Evolutionary conservation across 192 early-diverging fungal genomes (phyloP), one percentile per base, ranked within the genome.

Genomic region (Haplosporangium gracile): DNA sequence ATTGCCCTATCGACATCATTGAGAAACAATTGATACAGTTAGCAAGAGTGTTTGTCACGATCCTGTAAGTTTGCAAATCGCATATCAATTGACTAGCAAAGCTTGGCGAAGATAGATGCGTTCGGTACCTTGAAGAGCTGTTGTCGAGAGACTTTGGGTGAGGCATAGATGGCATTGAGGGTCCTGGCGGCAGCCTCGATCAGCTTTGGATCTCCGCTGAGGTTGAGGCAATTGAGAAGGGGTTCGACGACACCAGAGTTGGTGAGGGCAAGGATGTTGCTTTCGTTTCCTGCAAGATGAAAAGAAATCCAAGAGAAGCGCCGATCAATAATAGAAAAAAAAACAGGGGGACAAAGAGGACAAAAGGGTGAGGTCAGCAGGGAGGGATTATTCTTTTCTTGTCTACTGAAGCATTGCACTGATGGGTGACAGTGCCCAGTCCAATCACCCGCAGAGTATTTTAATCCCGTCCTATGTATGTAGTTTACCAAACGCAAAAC

Each of bases 151-250:
- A 89, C 89, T 22, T 89, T 89, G 26, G 91, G 88, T 15, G 90
- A 91, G 24, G 89, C 90, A 76, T 93, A 93, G 20, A 95, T 92
- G 20, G 93, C 90, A 78, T 93, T 94, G 15, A 96, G 72, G 26
- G 95, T 94, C 39, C 95, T 77, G 13, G 93, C 91, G 15, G 90
- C 79, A 1, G 95, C 93, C 75, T 96, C 95, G 20, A 95, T 88
- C 60, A 95, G 70, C 53, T 91, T 91, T 15, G 90, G 81, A 72
- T 90, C 84, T 32, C 81, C 89, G 49, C 68, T 68, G 72, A 53
- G 74, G 70, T 72, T 83, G 89, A 89, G 75, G 36, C 68, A 80
- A 88, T 89, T 88, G 15, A 95, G 88, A 26, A 95, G 81, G 10
- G 93, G 94, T 40, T 81, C 76, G 15, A 94, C 74, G 7, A 91